Evolutionary conservation across 2,329 filamentous ascomycete genomes (phyloP).

Genomic region (Huntiella omanensis): DNA sequence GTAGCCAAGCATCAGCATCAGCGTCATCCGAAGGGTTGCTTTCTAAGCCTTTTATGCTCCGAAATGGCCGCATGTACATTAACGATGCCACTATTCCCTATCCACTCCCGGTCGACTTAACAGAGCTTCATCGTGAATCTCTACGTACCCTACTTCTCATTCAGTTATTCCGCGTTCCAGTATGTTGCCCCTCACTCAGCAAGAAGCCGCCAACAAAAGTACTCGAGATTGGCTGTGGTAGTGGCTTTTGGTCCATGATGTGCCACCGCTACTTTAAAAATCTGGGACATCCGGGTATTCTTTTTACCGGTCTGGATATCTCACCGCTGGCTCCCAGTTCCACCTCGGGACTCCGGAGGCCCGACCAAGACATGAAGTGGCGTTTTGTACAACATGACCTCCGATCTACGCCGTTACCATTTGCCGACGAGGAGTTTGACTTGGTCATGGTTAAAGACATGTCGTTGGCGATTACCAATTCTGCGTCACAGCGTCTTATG

Average conservation of each 20-base stretch:
- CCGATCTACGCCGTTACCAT: conserved; percentile 55
- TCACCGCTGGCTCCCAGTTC: conserved; percentile 42
- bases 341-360: conserved; percentile 23
- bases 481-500: conserved; percentile 34
- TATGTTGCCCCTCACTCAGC: conserved; percentile 50
- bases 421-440: conserved; percentile 65
- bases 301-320: conserved; percentile 70
- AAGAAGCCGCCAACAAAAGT: conserved; percentile 56
- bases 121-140: conserved; percentile 74
- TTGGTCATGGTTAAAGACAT: conserved; percentile 78
- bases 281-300: conserved; percentile 47
- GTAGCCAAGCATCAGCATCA: conserved; percentile 18
- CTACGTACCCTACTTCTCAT: conserved; percentile 66
- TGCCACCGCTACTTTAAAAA: conserved; percentile 63
- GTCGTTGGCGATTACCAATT: conserved; percentile 43
- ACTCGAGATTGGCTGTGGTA: conserved; percentile 73
- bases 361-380: conserved; percentile 64
- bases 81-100: conserved; percentile 55
- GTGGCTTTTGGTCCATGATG: conserved; percentile 76
- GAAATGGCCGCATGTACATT: conserved; percentile 68
- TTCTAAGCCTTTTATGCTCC: conserved; percentile 42
- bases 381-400: conserved; percentile 77
- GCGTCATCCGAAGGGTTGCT: conserved; percentile 24
- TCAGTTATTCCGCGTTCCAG: conserved; percentile 61
- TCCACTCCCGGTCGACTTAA: conserved; percentile 72